Base-by-base conservation (phyloP, 1,284 basidiomycete species). In the Trametes pubescens region DNA sequence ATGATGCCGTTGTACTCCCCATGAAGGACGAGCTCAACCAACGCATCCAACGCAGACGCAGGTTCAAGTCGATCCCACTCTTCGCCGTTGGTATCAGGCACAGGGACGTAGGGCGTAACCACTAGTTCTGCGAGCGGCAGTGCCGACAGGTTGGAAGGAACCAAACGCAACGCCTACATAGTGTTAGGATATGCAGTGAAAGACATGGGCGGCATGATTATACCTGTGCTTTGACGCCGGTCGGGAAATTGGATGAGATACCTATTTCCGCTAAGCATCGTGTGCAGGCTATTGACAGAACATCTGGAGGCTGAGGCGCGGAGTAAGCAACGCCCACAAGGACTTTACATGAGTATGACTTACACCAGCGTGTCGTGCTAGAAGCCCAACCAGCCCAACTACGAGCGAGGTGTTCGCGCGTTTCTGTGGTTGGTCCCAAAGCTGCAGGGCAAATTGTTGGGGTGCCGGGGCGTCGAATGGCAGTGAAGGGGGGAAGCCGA, bases 361-460 rank as follows among this genome's bases (percentile, higher is more conserved):
- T 75, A 88, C 92, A 73, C 84, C 88, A 69, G 84, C 82, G 35
- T 90, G 89, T 68, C 94, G 93, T 34, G 93, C 84, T 9, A 93
- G 82, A 79, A 93, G 86, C 2, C 91, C 85, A 71, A 95, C 86
- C 58, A 98, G 87, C 26, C 90, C 90, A 4, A 99, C 79, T 13
- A 95, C 87, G 21, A 96, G 79, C 1, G 86, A 83, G 2, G 91
- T 90, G 72, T 86, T 81, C 21, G 88, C 78, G 76, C 98, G 98
- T 74, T 96, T 95, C 57, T 74, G 73, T 21, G 65, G 67, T 8
- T 90, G 85, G 67, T 96, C 94, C 98, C 98, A 99, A 74, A 96
- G 95, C 76, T 99, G 98, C 40, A 99, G 82, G 1, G 96, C 92
- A 77, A 99, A 99, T 64, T 94, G 91, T 76, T 98, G 94, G 4